Evolutionary conservation across 169 alveolate genomes (phyloP).

Genomic region (Theileria equi): DNA sequence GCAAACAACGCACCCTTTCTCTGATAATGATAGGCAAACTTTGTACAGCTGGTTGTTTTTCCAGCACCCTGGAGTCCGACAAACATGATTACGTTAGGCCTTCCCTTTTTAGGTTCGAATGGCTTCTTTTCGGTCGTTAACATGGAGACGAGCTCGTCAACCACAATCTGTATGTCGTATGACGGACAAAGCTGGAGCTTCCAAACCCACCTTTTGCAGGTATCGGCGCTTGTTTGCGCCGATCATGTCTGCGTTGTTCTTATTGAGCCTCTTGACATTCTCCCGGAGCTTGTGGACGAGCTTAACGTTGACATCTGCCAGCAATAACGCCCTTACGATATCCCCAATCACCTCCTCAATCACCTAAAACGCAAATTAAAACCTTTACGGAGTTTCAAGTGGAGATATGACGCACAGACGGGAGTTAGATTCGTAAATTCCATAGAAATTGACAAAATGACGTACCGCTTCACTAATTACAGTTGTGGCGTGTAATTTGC

Average conservation of each 20-base stretch:
- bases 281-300: slow-evolving; percentile 87
- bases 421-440: not conserved
- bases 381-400: not conserved
- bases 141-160: slow-evolving; percentile 90
- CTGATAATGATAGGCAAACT: slow-evolving; percentile 95
- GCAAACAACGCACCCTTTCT: slow-evolving; percentile 77
- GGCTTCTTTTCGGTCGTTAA: slow-evolving; percentile 89
- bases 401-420: not conserved
- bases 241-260: slow-evolving; percentile 71
- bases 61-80: slow-evolving; percentile 99
- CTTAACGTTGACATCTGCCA: slow-evolving; percentile 92
- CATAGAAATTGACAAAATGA: not conserved
- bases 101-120: slow-evolving; percentile 90
- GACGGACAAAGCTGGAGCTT: not conserved
- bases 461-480: slow-evolving; percentile 90
- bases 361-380: slow-evolving; percentile 28
- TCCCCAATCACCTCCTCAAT: slow-evolving; percentile 88
- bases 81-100: slow-evolving; percentile 93
- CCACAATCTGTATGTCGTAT: slow-evolving; percentile 74
- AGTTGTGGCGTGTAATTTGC: slow-evolving; percentile 88
- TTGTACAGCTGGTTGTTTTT: slow-evolving; percentile 99
- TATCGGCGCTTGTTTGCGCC: slow-evolving; percentile 79
- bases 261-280: slow-evolving; percentile 82
- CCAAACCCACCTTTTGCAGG: slow-evolving; percentile 65
- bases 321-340: slow-evolving; percentile 87